Base-by-base conservation (phyloP, 306 rosid genomes). In the Dalbergia cultrata region DNA sequence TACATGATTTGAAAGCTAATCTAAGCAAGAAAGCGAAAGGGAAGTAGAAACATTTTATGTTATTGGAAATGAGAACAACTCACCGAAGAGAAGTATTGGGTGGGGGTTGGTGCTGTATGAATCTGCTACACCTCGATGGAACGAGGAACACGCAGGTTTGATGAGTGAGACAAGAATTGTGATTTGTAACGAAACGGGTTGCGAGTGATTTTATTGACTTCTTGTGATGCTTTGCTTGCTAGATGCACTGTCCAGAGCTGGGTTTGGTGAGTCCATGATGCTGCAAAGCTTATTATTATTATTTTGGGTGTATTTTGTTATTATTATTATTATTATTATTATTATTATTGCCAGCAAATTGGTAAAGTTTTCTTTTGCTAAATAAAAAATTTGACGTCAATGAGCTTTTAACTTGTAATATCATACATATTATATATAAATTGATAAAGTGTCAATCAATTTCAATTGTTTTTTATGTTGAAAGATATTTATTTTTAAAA, bases 1-100 rank as follows among this genome's bases (percentile, higher is more conserved):
- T 12, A 57, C 63, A 31, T 33, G 62, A 56, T 18, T 57, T 58
- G 1, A 18, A 34, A 44, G 5, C 67, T 39, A 35, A 45, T 4
- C 4, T 14, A 1, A n/a, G 60, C 4, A 11, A 39, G 22, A 72
- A 10, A 45, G 22, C 8, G 63, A 49, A 41, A 8, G 13, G 10
- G 35, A 71, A 65, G 73, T 31, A 33, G 22, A 9, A 58, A 16
- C 10, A 26, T 37, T 6, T 0, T 62, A 13, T 11, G 13, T 34
- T 35, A 19, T 2, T 35, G 9, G 34, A 19, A 72, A 53, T 26
- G 79, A 73, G 72, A 80, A 73, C 13, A 21, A 81, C 75, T 81
- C n/a, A 80, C 79, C 21, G 4, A 50, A 71, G 21, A 60, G 58
- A 71, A 80, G 65, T 21, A 37, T 79, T 47, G 9, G 45, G 44